These are phyloP conservation scores for Gossypium mustelinum DNA, from an alignment of 345 rosid genomes.

Conservation along the genomic window DNA sequence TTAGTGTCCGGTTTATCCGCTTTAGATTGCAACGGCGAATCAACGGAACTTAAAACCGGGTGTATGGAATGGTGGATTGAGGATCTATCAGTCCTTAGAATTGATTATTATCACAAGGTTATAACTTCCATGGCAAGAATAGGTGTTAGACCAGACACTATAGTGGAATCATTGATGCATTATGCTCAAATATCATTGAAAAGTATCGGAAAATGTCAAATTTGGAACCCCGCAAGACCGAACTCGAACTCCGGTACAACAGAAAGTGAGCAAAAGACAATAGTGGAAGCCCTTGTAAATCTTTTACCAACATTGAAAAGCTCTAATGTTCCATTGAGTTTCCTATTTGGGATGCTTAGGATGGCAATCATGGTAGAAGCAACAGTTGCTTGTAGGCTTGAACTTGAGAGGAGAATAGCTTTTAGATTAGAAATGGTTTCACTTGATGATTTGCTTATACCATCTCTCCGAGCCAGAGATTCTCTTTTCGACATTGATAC, in stretches of 20 bases:
- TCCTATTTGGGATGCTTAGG: constrained; percentile 78
- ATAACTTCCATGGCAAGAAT: constrained; percentile 51
- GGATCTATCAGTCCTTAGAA: constrained; percentile 58
- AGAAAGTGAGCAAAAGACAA: constrained; percentile 47
- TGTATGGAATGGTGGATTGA: constrained; percentile 78
- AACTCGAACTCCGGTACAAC: constrained; percentile 29
- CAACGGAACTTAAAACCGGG: constrained; percentile 52
- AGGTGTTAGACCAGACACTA: constrained; percentile 56
- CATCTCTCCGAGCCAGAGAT: constrained; percentile 56
- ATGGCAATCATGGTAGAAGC: constrained; percentile 54
- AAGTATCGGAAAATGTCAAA: constrained; percentile 45
- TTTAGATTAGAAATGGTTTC: constrained; percentile 54
- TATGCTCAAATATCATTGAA: constrained; percentile 68
- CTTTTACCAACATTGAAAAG: constrained; percentile 54
- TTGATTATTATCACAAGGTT: constrained; percentile 54
- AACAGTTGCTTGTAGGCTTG: constrained; percentile 47
- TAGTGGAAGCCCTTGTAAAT: constrained; percentile 61
- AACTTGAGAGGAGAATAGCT: constrained; percentile 65
- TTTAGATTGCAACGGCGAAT: constrained; percentile 37
- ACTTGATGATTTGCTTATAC: constrained; percentile 81
- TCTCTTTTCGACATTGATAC: constrained; percentile 73
- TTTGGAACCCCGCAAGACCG: constrained; percentile 44
- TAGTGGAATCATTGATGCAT: constrained; percentile 63
- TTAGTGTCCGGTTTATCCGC: constrained; percentile 57
- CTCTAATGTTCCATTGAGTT: constrained; percentile 48